phyloP scores from a whole-genome alignment of 2,329 filamentous ascomycete genomes.

The Alternaria sp. region DNA sequence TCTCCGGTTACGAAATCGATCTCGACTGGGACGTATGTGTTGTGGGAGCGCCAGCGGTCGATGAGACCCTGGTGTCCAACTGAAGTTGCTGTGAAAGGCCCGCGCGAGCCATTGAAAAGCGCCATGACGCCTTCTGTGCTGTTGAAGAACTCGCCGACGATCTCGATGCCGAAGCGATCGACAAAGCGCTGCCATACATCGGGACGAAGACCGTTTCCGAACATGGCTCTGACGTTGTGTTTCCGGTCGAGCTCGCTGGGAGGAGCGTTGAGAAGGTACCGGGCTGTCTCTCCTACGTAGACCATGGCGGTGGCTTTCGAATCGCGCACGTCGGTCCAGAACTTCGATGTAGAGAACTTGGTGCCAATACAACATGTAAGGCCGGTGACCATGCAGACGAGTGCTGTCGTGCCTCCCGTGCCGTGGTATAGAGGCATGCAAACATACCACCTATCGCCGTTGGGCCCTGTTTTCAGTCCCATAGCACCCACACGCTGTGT shows the following conservation, averaged over 20 bases:
- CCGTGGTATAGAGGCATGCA: conserved; percentile 82
- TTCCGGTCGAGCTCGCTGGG: conserved; percentile 65
- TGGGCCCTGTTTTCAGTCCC: conserved; percentile 47
- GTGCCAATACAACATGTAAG: conserved; percentile 67
- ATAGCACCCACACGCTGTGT: conserved; percentile 46
- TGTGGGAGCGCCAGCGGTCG: conserved; percentile 58
- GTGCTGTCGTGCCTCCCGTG: conserved; percentile 68
- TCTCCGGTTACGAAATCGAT: conserved; percentile 73
- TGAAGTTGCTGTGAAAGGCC: conserved; percentile 67
- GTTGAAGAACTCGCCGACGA: conserved; percentile 77
- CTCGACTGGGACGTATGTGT: conserved; percentile 69
- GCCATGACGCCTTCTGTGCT: conserved; percentile 74
- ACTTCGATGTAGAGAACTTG: conserved; percentile 71
- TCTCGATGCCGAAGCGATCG: conserved; percentile 66
- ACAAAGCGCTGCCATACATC: conserved; percentile 72
- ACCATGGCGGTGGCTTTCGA: conserved; percentile 73
- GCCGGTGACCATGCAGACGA: conserved; percentile 62
- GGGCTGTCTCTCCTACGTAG: conserved; percentile 79
- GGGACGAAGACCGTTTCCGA: conserved; percentile 71
- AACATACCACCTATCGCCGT: conserved; percentile 70
- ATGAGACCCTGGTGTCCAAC: conserved; percentile 76
- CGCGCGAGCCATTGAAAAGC: conserved; percentile 64
- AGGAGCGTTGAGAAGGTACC: conserved; percentile 74
- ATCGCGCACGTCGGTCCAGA: conserved; percentile 75
- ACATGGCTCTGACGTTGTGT: conserved; percentile 66